Conservation (phyloP, 805 yeast species). For the Candida xiaguanensis region DNA sequence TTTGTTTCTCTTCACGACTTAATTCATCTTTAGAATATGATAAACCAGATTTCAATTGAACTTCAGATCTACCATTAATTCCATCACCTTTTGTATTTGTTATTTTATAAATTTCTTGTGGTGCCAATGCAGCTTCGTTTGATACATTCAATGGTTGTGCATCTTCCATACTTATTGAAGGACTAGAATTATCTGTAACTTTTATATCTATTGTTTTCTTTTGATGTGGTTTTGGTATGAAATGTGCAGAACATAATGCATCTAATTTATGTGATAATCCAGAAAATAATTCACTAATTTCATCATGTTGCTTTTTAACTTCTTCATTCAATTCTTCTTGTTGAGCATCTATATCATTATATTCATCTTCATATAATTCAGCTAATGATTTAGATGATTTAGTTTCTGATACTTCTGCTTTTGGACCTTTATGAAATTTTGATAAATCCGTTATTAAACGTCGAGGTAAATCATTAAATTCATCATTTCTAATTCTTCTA, state of each 20-base stretch:
- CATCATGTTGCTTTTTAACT: slow-evolving; percentile 69
- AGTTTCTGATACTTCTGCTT: slow-evolving; percentile 71
- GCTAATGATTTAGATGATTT: slow-evolving; percentile 88
- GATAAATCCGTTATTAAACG: slow-evolving; percentile 65
- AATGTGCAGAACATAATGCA: slow-evolving; percentile 90
- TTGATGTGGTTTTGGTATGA: slow-evolving; percentile 85
- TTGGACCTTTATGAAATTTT: slow-evolving; percentile 44
- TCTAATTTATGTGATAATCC: slow-evolving; percentile 71
- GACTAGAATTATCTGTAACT: slow-evolving; percentile 57
- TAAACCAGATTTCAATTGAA: slow-evolving; percentile 70
- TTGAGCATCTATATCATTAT: slow-evolving; percentile 38
- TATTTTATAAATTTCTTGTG: slow-evolving; percentile 82
- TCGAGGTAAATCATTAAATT: slow-evolving; percentile 82
- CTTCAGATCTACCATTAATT: slow-evolving; percentile 44
- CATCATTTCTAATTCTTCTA: slow-evolving; percentile 67
- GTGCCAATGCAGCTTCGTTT: slow-evolving; percentile 75
- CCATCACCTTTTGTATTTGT: slow-evolving; percentile 36
- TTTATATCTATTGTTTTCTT: slow-evolving; percentile 70
- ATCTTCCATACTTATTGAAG: slow-evolving; percentile 85
- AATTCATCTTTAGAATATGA: slow-evolving; percentile 80
- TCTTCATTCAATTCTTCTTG: slow-evolving; percentile 57
- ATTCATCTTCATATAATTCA: slow-evolving; percentile 87
- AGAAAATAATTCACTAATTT: slow-evolving; percentile 63
- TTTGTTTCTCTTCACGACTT: slow-evolving; percentile 78
- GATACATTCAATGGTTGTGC: slow-evolving; percentile 89